Percentiles rank a stretch among this genome's conserved stretches.
Evolutionary conservation across 331 rosid genomes (phyloP).

Genomic region (Malus hybrid): DNA sequence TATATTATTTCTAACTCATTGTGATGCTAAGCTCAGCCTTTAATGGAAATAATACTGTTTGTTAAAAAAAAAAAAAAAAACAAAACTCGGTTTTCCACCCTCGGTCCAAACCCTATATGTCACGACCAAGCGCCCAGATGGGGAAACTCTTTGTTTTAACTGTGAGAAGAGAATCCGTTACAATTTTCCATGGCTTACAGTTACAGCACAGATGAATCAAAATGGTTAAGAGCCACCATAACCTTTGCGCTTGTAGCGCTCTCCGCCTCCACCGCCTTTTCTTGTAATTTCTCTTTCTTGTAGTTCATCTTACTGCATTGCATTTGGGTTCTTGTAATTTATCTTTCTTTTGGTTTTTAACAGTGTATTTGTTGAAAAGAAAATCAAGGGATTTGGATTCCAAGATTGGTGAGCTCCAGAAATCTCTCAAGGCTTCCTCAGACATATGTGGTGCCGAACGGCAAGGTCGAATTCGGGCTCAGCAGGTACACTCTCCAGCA

Average conservation of each 20-base stretch:
- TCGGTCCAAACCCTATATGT: no score
- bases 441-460: slow-evolving; percentile 67
- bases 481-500: slow-evolving; percentile 42
- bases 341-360: background rate
- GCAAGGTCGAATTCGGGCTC: slow-evolving; percentile 91
- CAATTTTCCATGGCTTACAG: no score
- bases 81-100: no score
- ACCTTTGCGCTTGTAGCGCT: slow-evolving; percentile 44
- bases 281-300: slow-evolving; percentile 18
- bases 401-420: slow-evolving; percentile 50
- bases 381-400: slow-evolving; percentile 46
- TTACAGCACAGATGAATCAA: background rate
- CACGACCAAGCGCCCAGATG: no score
- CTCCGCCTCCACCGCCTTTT: slow-evolving; percentile 41
- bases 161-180: no score
- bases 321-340: background rate
- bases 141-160: no score
- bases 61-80: no score
- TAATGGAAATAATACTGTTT: no score
- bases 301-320: no score
- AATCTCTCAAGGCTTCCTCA: slow-evolving; percentile 45
- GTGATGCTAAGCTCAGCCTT: no score
- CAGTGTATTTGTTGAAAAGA: slow-evolving; percentile 41
- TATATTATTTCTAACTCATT: no score
- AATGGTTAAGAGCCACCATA: slow-evolving; percentile 17